These are phyloP conservation scores for Candida nonsorbophila DNA, from an alignment of 805 yeast species.

Conservation along the genomic window DNA sequence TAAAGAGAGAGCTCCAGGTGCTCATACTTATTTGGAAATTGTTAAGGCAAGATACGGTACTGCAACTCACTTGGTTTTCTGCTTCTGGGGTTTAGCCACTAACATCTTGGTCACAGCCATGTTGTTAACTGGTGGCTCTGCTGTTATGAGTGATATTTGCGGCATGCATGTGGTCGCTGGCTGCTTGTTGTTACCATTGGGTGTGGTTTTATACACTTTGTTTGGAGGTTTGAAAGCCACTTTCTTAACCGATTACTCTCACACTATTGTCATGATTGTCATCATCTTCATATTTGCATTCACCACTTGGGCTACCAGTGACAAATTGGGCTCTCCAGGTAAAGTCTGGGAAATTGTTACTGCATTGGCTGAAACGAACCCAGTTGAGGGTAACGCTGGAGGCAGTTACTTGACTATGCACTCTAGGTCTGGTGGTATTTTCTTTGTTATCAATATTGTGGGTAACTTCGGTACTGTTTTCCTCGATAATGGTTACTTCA, in stretches of 20 bases:
- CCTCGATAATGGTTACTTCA: constrained; percentile 83
- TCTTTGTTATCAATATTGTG: constrained; percentile 78
- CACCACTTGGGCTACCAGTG: constrained; percentile 67
- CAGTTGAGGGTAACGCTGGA: constrained; percentile 73
- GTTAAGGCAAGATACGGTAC: constrained; percentile 76
- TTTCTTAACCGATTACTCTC: constrained; percentile 40
- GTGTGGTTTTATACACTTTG: constrained; percentile 48
- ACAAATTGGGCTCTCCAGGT: constrained; percentile 74
- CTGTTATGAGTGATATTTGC: constrained; percentile 72
- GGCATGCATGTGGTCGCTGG: constrained; percentile 79
- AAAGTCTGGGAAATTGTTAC: constrained; percentile 71
- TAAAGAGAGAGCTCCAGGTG: constrained; percentile 84
- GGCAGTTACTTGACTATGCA: constrained; percentile 89
- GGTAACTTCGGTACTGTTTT: constrained; percentile 90
- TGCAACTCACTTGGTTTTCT: constrained; percentile 61
- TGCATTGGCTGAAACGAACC: constrained; percentile 52
- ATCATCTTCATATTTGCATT: constrained; percentile 80
- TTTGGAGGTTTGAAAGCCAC: constrained; percentile 45
- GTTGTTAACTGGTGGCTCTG: constrained; percentile 88
- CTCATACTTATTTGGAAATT: constrained; percentile 87
- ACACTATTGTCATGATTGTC: constrained; percentile 56
- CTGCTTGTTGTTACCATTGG: constrained; percentile 75
- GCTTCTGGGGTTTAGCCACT: constrained; percentile 82
- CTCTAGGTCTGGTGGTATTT: constrained; percentile 81
- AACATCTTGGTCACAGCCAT: constrained; percentile 88